Conservation (phyloP, 768 basidiomycete species). For the Pisolithus orientalis region DNA sequence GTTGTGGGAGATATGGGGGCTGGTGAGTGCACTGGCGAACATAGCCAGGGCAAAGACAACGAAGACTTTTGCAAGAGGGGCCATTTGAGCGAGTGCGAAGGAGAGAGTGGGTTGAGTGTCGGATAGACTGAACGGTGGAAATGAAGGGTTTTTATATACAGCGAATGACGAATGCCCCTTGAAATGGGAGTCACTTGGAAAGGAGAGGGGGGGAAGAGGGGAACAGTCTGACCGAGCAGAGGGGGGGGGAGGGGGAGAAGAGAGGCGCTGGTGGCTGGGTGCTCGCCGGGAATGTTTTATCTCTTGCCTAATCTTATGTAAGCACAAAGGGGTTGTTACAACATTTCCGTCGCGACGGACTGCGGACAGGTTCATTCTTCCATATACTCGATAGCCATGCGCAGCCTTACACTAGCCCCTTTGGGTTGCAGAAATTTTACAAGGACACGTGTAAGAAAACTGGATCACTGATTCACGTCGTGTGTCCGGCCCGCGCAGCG, state of each 20-base stretch:
- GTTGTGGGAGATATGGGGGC: constrained; percentile 32
- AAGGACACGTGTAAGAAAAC: no score
- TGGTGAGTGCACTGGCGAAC: constrained; percentile 30
- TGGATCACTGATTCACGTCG: constrained; percentile 2
- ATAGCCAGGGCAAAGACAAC: constrained; percentile 38
- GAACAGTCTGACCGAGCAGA: not conserved
- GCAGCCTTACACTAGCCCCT: not conserved
- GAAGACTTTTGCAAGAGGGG: constrained; percentile 37
- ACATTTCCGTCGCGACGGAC: not conserved
- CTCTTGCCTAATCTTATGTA: not conserved
- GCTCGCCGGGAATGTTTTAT: not conserved
- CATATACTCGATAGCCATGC: not conserved
- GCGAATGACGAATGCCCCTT: not conserved
- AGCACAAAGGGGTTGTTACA: not conserved
- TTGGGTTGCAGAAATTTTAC: no score
- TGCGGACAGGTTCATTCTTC: not conserved
- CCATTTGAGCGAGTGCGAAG: constrained; percentile 11
- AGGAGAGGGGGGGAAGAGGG: not conserved
- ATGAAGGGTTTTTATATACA: not conserved
- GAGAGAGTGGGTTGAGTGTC: constrained; percentile 8
- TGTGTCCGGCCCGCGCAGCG: constrained; percentile 40
- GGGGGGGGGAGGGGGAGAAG: not conserved
- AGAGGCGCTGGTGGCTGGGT: not conserved
- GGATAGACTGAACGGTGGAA: constrained; percentile 6
- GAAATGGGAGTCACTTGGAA: not conserved